These are phyloP conservation scores for Tritrichomonas musculus DNA, from an alignment of 208 protist species.

Conservation along the genomic window DNA sequence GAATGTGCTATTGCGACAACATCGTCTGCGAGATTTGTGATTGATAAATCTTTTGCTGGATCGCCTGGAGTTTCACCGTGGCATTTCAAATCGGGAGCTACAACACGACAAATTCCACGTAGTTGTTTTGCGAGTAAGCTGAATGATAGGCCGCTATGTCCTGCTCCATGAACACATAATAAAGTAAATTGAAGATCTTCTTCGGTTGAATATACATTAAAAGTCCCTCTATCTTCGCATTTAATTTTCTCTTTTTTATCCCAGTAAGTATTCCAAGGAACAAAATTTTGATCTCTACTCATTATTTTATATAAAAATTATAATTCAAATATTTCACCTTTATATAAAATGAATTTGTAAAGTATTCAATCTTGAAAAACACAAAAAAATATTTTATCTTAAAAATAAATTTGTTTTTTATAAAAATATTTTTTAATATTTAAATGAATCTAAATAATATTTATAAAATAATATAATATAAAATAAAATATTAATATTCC, in stretches of 20 bases:
- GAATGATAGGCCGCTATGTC: not conserved
- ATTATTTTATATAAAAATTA: too few relatives aligned
- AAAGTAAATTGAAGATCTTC: not conserved
- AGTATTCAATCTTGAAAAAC: too few relatives aligned
- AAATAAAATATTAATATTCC: too few relatives aligned
- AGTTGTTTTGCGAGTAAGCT: not conserved
- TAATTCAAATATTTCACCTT: too few relatives aligned
- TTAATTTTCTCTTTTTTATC: not conserved
- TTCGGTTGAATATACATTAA: not conserved
- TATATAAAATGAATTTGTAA: too few relatives aligned
- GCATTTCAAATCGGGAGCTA: not conserved
- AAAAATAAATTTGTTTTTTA: too few relatives aligned
- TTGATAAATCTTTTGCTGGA: not conserved
- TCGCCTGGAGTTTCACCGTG: not conserved
- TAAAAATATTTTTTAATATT: too few relatives aligned
- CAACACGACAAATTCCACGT: not conserved
- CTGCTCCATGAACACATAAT: constrained; percentile 6
- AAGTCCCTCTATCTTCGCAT: not conserved
- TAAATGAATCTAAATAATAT: too few relatives aligned
- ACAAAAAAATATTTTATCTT: too few relatives aligned
- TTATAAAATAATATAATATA: too few relatives aligned
- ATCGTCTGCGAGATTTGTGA: not conserved
- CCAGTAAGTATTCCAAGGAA: not conserved
- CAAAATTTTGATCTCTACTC: too few relatives aligned
- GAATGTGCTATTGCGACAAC: not conserved